Evolutionary conservation across 768 basidiomycete species (phyloP).

Genomic region (Boletellus ananiceps): DNA sequence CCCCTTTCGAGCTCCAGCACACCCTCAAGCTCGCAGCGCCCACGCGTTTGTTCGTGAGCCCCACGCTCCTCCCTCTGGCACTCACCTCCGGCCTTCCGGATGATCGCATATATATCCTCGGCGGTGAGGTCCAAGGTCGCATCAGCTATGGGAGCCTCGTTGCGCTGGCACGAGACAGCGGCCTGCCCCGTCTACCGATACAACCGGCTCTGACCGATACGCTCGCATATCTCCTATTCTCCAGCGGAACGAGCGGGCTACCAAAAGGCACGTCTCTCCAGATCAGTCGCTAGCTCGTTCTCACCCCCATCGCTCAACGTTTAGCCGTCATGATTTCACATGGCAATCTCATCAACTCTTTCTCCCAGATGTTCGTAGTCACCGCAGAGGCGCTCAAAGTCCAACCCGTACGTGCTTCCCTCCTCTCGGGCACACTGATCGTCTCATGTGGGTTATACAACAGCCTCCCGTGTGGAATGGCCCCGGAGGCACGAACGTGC

Average conservation of each 20-base stretch:
- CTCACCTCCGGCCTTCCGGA: conserved; percentile 35
- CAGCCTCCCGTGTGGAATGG: conserved; percentile 39
- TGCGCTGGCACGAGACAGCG: conserved; percentile 32
- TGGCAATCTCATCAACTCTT: conserved; percentile 50
- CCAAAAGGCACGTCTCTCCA: conserved; percentile 53
- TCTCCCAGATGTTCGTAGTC: conserved; percentile 37
- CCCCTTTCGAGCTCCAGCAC: conserved; percentile 52
- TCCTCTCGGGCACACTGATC: neutral
- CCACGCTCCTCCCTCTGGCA: conserved; percentile 40
- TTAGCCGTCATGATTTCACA: conserved; percentile 73
- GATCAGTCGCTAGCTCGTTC: neutral
- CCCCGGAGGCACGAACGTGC: conserved; percentile 44
- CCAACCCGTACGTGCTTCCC: conserved; percentile 33
- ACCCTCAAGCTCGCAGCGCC: conserved; percentile 43
- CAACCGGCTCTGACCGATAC: conserved; percentile 48
- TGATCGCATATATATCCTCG: conserved; percentile 46
- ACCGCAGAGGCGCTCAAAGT: conserved; percentile 31
- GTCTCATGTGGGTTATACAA: neutral
- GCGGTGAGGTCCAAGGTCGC: conserved; percentile 38
- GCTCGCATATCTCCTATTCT: conserved; percentile 67
- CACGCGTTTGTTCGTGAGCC: conserved; percentile 52
- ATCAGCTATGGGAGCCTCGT: conserved; percentile 45
- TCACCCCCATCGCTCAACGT: conserved; percentile 1
- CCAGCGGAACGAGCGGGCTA: conserved; percentile 72
- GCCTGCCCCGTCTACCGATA: conserved; percentile 39